Percentiles rank a stretch among this genome's conserved stretches.
Evolutionary conservation across 257 asterid species (phyloP).

Genomic region (Solanum appendiculatum): DNA sequence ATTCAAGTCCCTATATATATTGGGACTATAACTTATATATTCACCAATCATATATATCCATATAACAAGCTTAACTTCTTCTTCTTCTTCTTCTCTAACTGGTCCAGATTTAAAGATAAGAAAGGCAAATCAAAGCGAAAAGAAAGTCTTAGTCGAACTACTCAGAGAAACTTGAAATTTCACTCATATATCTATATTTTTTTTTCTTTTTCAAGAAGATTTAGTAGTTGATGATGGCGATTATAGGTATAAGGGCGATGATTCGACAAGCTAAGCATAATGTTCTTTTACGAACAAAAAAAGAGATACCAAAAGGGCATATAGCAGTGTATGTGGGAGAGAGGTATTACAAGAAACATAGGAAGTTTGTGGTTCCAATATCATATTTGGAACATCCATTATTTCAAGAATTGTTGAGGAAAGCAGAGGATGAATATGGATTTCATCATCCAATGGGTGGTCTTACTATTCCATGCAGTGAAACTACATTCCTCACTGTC

Average conservation of each 20-base stretch:
- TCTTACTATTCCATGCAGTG: constrained; percentile 9
- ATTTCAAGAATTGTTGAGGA: constrained; percentile 7
- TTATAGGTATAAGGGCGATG: not conserved
- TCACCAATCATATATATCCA: not conserved
- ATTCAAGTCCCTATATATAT: not conserved
- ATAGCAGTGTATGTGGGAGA: constrained; percentile 7
- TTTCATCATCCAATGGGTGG: constrained; percentile 12
- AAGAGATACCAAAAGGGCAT: not conserved
- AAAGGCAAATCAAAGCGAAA: not conserved
- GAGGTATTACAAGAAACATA: not conserved
- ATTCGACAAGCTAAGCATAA: not conserved
- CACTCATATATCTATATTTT: not conserved
- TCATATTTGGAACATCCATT: constrained; percentile 5
- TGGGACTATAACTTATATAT: not conserved
- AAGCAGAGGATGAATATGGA: constrained; percentile 7
- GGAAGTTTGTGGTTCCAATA: constrained; percentile 3
- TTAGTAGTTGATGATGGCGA: not conserved
- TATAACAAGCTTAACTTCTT: not conserved
- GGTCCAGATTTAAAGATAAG: not conserved
- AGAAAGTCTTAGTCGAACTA: too few relatives aligned
- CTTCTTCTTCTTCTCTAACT: not conserved
- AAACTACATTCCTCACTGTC: not conserved
- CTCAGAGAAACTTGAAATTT: not conserved
- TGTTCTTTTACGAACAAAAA: not conserved
- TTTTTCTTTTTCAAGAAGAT: too few relatives aligned